Evolutionary conservation across 768 basidiomycete species (phyloP).

Genomic region (Suillus luteus): DNA sequence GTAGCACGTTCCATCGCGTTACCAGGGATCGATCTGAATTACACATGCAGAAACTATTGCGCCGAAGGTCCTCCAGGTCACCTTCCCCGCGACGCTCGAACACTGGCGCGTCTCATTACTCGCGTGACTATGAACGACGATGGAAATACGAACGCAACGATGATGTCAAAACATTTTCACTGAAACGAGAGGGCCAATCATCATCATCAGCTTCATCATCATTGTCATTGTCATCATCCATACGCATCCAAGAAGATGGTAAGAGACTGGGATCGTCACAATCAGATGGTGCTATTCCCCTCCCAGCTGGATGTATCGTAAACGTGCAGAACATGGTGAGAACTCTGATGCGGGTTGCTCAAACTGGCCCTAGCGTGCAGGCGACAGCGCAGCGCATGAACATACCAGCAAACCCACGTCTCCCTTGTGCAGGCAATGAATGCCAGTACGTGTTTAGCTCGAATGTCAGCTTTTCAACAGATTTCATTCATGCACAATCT

Average conservation of each 20-base stretch:
- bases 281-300: neutral
- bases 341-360: constrained; percentile 39
- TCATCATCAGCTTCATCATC: neutral
- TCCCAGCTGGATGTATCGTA: constrained; percentile 39
- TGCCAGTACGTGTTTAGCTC: constrained; percentile 41
- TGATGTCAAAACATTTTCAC: constrained; percentile 1
- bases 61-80: constrained; percentile 13
- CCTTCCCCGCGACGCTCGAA: constrained; percentile 14
- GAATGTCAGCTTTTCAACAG: neutral
- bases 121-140: constrained; percentile 5
- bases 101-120: neutral
- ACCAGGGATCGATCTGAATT: neutral
- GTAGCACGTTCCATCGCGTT: constrained; percentile 7
- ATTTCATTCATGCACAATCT: constrained; percentile 9
- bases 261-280: neutral
- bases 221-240: no score
- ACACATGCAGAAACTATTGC: constrained; percentile 15
- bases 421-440: constrained; percentile 55
- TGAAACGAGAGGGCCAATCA: constrained; percentile 2
- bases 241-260: constrained; percentile 2
- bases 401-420: constrained; percentile 34
- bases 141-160: constrained; percentile 1
- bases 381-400: constrained; percentile 37
- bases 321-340: constrained; percentile 42
- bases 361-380: constrained; percentile 27